Percentiles rank a stretch among this genome's conserved stretches.
Evolutionary conservation across 208 protist species (phyloP).

Genomic region (Leishmania lainsoni): DNA sequence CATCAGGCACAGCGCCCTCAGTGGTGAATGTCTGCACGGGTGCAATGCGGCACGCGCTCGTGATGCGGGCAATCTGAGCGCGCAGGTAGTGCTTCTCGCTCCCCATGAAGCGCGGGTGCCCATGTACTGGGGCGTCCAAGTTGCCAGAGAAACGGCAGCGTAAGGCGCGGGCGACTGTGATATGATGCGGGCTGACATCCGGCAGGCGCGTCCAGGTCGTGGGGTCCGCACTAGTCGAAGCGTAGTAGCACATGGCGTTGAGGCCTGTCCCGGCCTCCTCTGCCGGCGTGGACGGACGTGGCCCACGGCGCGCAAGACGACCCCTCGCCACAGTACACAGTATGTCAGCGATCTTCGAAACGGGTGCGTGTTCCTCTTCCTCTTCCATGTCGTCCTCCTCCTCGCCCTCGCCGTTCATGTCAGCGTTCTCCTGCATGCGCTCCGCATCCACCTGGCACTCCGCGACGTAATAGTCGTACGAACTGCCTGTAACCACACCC

Average conservation of each 20-base stretch:
- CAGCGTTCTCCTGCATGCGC: conserved; percentile 42
- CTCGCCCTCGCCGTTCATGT: conserved; percentile 42
- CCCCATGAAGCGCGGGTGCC: conserved; percentile 93
- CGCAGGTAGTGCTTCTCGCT: conserved; percentile 93
- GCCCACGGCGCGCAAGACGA: conserved; percentile 39
- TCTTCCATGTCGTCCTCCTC: conserved; percentile 65
- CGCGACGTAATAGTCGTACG: conserved; percentile 90
- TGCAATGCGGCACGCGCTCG: conserved; percentile 81
- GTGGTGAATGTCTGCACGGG: conserved; percentile 83
- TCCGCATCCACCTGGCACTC: conserved; percentile 81
- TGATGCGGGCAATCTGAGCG: conserved; percentile 96
- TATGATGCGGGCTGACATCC: conserved; percentile 91
- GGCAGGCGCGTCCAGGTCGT: conserved; percentile 88
- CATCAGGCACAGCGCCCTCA: conserved; percentile 83
- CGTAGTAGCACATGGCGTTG: conserved; percentile 93
- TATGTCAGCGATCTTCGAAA: conserved; percentile 76
- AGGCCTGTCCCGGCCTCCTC: conserved; percentile 79
- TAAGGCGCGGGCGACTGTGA: conserved; percentile 82
- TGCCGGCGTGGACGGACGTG: conserved; percentile 38
- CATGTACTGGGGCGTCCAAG: conserved; percentile 80
- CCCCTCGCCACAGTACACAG: conserved; percentile 45
- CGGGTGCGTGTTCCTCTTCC: conserved; percentile 63
- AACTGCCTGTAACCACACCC: conserved; percentile 84
- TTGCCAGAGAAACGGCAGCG: conserved; percentile 92
- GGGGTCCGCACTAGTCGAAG: conserved; percentile 63